Evolutionary conservation across 805 yeast species (phyloP), one percentile per base, ranked within the genome.

Genomic region (Kuraishia molischiana): DNA sequence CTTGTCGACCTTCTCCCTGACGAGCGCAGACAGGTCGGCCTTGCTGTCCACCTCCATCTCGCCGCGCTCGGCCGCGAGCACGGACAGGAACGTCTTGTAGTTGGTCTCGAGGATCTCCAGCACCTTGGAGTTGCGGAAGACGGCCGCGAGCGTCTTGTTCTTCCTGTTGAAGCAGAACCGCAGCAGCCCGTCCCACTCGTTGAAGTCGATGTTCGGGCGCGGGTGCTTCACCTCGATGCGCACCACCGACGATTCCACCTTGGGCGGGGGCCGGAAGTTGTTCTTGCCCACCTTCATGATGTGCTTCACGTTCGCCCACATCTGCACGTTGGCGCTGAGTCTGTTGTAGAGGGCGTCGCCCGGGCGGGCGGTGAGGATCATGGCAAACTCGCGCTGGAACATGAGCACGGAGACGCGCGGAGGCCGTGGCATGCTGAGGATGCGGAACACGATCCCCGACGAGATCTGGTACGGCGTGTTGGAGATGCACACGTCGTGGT

Each of bases 251-350:
- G 97, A 87, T 59, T 92, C 98, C 41, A 92, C 98, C 59, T 92
- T 89, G 41, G 98, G 98, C 9, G 98, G 98, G 19, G 98, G 98
- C 50, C 96, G 72, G 67, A 92, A 92, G 54, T 92, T 92, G 56
- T 92, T 92, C 55, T 79, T 83, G 19, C 97, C 97, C 22, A 92
- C 98, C 61, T 92, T 92, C 98, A 92, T 92, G 38, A 92, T 85
- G 58, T 92, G 98, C 5, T 95, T 87, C 13, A 92, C 97, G 46
- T 85, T 85, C n/a, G 97, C 96, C 97, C 97, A 92, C 97, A 92
- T 90, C 55, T 92, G 98, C 1, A 92, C 97, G 54, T 92, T 92
- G 22, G 95, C 97, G 24, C 95, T 82, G 38, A 92, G 69, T 52
- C 98, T 74, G 60, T 96, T 87, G 64, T 90, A 92, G 29, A 92